Conservation (phyloP, 441 rosid species). For the Populus tomentosa region DNA sequence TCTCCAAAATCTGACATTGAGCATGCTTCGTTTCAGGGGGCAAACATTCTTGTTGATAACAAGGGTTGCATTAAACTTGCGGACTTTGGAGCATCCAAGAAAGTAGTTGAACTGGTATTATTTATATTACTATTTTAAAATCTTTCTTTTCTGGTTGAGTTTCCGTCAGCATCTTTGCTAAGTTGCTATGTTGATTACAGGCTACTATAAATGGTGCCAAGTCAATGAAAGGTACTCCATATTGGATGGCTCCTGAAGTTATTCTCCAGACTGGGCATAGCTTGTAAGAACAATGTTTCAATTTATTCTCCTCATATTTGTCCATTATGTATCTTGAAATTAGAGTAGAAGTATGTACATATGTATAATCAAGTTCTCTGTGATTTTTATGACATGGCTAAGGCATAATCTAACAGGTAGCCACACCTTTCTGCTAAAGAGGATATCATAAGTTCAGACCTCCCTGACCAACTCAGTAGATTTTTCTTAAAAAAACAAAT, state of each 20-base stretch:
- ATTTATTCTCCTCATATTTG: background rate
- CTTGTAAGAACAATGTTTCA: slow-evolving; percentile 54
- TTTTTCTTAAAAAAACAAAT: too few relatives aligned
- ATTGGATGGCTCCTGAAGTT: slow-evolving; percentile 99
- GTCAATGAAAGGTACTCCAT: slow-evolving; percentile 99
- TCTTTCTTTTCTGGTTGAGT: background rate
- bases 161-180: background rate
- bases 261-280: slow-evolving; percentile 98
- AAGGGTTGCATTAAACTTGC: slow-evolving; percentile 99
- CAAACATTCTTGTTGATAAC: slow-evolving; percentile 95
- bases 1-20: background rate
- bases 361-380: background rate
- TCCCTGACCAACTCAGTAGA: background rate
- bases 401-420: background rate
- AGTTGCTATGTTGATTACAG: slow-evolving; percentile 31
- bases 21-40: slow-evolving; percentile 52
- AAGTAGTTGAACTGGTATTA: slow-evolving; percentile 95
- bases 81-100: slow-evolving; percentile 99
- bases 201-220: slow-evolving; percentile 95
- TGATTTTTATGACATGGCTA: background rate
- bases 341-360: background rate
- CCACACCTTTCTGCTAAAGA: background rate
- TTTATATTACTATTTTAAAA: slow-evolving; percentile 1
- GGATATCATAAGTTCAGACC: background rate
- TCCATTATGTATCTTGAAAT: background rate